Percentiles rank a stretch among this genome's conserved stretches.
These are phyloP conservation scores for Leptographium flavum DNA, from an alignment of 2,329 filamentous ascomycete genomes.

Conservation along the genomic window DNA sequence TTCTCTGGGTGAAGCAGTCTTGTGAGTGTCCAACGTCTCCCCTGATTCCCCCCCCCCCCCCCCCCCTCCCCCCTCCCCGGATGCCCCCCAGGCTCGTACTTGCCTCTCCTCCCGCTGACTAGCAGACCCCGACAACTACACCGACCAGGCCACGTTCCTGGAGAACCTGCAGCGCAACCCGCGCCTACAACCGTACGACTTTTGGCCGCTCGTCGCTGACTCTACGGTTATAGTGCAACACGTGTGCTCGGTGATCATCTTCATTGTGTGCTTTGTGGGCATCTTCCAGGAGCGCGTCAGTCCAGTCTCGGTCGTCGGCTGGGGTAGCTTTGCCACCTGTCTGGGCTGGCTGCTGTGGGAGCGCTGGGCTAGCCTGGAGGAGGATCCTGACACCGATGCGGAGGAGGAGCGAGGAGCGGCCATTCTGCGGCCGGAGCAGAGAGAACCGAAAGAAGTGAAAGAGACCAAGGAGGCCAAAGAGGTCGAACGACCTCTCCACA, in stretches of 20 bases:
- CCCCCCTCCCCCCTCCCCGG: not conserved
- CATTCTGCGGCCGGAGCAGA: too few species aligned
- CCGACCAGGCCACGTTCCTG: slow-evolving; percentile 90
- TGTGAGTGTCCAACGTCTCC: too few species aligned
- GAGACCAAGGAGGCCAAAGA: not conserved
- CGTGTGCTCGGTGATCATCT: slow-evolving; percentile 87
- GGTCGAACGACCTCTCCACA: not conserved
- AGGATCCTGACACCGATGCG: slow-evolving; percentile 15
- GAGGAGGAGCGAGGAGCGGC: too few species aligned
- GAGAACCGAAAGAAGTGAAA: too few species aligned
- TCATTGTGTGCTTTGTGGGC: slow-evolving; percentile 82
- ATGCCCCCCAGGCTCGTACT: too few species aligned
- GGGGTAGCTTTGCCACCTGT: slow-evolving; percentile 69
- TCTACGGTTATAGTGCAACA: slow-evolving; percentile 96
- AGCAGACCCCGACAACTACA: slow-evolving; percentile 93
- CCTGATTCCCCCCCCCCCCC: too few species aligned
- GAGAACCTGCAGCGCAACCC: slow-evolving; percentile 93
- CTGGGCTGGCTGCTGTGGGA: slow-evolving; percentile 88
- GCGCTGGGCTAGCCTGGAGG: slow-evolving; percentile 60
- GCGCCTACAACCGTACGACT: slow-evolving; percentile 86
- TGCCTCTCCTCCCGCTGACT: slow-evolving; percentile 6
- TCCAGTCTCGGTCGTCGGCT: slow-evolving; percentile 76
- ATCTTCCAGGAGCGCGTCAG: slow-evolving; percentile 82
- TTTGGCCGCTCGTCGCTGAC: slow-evolving; percentile 92
- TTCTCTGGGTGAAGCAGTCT: slow-evolving; percentile 95